phyloP scores from a whole-genome alignment of 2,329 filamentous ascomycete species.

The Diaporthe destruens region DNA sequence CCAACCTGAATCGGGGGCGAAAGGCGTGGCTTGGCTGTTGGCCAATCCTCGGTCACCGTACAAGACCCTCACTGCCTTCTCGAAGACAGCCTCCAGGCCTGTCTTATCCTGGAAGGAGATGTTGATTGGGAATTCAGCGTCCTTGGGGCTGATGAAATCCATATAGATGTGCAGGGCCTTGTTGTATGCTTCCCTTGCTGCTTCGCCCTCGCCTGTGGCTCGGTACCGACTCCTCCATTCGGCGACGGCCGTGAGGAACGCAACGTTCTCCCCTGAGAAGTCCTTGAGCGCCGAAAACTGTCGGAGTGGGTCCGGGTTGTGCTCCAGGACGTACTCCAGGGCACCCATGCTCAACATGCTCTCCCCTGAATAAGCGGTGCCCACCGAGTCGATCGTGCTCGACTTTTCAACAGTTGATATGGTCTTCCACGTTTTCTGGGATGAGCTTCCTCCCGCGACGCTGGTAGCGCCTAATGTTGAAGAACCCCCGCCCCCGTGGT shows the following conservation, averaged over 20 bases:
- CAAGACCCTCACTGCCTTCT: conserved; percentile 62
- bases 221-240: conserved; percentile 63
- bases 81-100: conserved; percentile 68
- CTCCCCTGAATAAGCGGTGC: conserved; percentile 49
- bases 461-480: conserved; percentile 43
- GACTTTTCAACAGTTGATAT: conserved; percentile 46
- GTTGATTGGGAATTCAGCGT: conserved; percentile 77
- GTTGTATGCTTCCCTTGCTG: conserved; percentile 66
- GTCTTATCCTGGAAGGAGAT: conserved; percentile 69
- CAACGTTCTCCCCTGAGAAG: conserved; percentile 79
- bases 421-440: conserved; percentile 49
- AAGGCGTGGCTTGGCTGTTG: conserved; percentile 60
- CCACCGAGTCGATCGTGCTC: conserved; percentile 45
- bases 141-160: conserved; percentile 69
- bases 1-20: conserved; percentile 46
- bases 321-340: conserved; percentile 70
- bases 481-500: conserved; percentile 6
- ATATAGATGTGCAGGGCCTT: conserved; percentile 72
- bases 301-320: conserved; percentile 71
- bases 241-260: conserved; percentile 70
- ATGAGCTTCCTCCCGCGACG: conserved; percentile 50
- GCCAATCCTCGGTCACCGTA: conserved; percentile 55
- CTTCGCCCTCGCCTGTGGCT: conserved; percentile 47
- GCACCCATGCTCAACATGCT: conserved; percentile 71
- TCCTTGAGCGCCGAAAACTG: conserved; percentile 74